A percentile compares a stretch with the other conserved stretches of the same genome.
Evolutionary conservation across 352 stramenopile species (phyloP).

Genomic region (Phytophthora fragariae): DNA sequence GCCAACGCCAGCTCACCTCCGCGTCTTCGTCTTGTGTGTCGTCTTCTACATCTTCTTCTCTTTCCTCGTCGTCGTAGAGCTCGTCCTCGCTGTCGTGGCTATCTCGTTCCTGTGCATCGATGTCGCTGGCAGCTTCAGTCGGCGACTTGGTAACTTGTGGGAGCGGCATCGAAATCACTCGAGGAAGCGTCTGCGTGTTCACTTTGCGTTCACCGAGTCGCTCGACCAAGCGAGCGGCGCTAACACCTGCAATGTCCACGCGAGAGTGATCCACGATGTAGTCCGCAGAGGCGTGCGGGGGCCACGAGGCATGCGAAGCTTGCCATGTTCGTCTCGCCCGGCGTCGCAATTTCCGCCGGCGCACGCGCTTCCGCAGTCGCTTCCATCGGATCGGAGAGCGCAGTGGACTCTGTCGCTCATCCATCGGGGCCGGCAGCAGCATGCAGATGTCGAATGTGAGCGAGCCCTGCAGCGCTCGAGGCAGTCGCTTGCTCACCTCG

Average conservation of each 20-base stretch:
- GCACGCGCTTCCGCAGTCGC: slow-evolving; percentile 38
- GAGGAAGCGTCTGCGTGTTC: slow-evolving; percentile 9
- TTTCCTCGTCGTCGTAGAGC: slow-evolving; percentile 14
- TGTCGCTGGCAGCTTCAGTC: slow-evolving; percentile 4
- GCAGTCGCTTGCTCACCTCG: slow-evolving; percentile 42
- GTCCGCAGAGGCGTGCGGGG: slow-evolving; percentile 44
- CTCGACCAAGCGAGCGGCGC: slow-evolving; percentile 41
- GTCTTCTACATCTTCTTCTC: slow-evolving; percentile 10
- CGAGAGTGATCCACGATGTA: slow-evolving; percentile 53
- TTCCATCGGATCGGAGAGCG: slow-evolving; percentile 59
- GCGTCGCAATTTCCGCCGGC: slow-evolving; percentile 40
- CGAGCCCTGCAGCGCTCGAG: slow-evolving; percentile 44
- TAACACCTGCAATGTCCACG: slow-evolving; percentile 26
- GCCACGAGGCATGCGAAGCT: slow-evolving; percentile 36
- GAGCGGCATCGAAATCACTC: slow-evolving; percentile 29
- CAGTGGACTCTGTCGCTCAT: slow-evolving; percentile 57
- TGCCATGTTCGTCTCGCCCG: slow-evolving; percentile 47
- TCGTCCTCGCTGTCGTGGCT: slow-evolving; percentile 14
- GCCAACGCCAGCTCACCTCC: slow-evolving; percentile 13
- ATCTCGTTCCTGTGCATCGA: slow-evolving; percentile 12
- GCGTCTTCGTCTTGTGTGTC: slow-evolving; percentile 20
- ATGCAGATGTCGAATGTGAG: slow-evolving; percentile 77
- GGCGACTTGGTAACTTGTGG: neutral
- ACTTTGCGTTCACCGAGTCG: slow-evolving; percentile 47
- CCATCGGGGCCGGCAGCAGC: slow-evolving; percentile 58